Evolutionary conservation across 208 protist genomes (phyloP), one percentile per base, ranked within the genome.

Genomic region (Leishmania major): DNA sequence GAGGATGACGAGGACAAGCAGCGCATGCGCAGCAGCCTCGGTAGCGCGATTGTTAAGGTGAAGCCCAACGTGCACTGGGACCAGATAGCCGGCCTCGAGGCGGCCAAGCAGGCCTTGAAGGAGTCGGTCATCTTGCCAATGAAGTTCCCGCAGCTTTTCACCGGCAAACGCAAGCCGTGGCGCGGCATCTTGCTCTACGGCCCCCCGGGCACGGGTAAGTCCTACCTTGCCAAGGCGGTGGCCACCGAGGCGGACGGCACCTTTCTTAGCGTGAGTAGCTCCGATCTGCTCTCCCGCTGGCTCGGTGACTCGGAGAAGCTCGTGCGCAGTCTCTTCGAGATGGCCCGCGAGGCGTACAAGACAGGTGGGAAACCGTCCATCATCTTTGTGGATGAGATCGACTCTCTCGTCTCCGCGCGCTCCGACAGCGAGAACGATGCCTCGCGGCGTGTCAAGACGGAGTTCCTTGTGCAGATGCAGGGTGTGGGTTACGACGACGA

Each of bases 381-480:
- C 79, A 92, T 99, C 73, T 99, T 99, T 86, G 94, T 99, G 70
- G 97, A 99, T 85, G 97, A 99, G 84, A 98, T 99, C 81, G 97
- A 99, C 83, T 98, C 96, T 4, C 89, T 99, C 45, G 93, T 96
- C 40, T 97, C 95, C 13, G 78, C 90, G 4, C 90, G 98, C 78
- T 94, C 89, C 10, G 96, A 98, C 72, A 90, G 88, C 72, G 96
- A 98, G 78, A 96, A 98, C 71, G 96, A 98, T 66, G 94, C 93
- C 8, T 95, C 98, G 10, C 90, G 99, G 45, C 93, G 99, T 74
- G 97, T 99, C 67, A 99, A 99, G 88, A 99, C 99, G 28, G 99
- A 99, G 92, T 99, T 99, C 82, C 91, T 99, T 3, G 99, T 99
- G 15, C 99, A 99, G 89, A 95, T 98, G 93, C 93, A 98, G 62